Evolutionary conservation across 139 green algal species (phyloP).

Genomic region (Chlorella sp.): DNA sequence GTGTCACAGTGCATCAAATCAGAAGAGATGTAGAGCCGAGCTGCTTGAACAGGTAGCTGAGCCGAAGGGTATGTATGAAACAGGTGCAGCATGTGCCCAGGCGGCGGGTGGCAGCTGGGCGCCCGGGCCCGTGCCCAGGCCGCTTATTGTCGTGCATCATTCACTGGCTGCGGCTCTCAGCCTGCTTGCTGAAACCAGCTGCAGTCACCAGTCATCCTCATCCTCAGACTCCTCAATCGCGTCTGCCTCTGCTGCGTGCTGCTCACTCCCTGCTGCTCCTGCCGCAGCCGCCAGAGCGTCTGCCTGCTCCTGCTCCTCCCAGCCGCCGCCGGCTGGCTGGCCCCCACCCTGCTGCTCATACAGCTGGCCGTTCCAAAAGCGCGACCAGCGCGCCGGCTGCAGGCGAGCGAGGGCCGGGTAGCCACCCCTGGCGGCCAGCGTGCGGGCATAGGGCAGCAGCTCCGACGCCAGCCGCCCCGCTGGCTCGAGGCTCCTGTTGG

Average conservation of each 20-base stretch:
- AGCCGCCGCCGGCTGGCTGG: background rate
- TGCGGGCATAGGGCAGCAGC: slow-evolving; percentile 27
- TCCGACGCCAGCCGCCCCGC: slow-evolving; percentile 2
- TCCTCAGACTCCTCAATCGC: slow-evolving; percentile 20
- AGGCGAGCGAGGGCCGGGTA: slow-evolving; percentile 7
- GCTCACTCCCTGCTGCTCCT: background rate
- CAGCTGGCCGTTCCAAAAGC: slow-evolving; percentile 43
- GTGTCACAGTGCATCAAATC: too few species aligned
- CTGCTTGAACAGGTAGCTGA: too few species aligned
- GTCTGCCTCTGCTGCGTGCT: background rate
- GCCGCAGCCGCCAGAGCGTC: background rate
- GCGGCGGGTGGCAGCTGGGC: too few species aligned
- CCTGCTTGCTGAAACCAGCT: background rate
- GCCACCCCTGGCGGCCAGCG: background rate
- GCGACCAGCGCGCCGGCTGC: slow-evolving; percentile 35
- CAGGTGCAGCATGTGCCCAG: too few species aligned
- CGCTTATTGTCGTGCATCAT: too few species aligned
- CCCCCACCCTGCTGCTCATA: background rate
- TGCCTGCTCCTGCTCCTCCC: background rate
- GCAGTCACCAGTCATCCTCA: slow-evolving; percentile 25
- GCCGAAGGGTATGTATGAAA: too few species aligned
- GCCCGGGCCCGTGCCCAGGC: too few species aligned
- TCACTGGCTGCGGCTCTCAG: too few species aligned
- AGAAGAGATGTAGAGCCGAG: too few species aligned
- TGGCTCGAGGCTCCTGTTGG: slow-evolving; percentile 5